These are phyloP conservation scores for Podila verticillata DNA, from an alignment of 192 early-diverging fungal species.

Conservation along the genomic window DNA sequence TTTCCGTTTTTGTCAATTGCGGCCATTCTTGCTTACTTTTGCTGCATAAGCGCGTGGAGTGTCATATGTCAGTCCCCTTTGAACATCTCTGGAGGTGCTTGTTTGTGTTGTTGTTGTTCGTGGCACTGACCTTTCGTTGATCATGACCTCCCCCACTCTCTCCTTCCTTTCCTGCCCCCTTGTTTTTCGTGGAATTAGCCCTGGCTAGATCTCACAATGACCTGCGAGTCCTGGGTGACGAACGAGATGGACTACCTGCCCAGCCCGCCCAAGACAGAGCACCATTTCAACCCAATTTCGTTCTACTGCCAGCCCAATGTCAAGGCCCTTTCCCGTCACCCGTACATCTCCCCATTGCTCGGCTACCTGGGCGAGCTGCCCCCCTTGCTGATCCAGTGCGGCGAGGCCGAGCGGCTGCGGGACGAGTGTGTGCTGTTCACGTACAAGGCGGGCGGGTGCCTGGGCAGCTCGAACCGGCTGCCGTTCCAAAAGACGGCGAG, in stretches of 20 bases:
- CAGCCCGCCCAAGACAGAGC: slow-evolving; percentile 29
- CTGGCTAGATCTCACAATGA: slow-evolving; percentile 65
- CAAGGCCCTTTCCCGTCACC: slow-evolving; percentile 49
- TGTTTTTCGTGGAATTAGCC: slow-evolving; percentile 42
- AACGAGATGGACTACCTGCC: slow-evolving; percentile 51
- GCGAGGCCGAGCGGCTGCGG: slow-evolving; percentile 55
- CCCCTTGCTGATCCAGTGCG: slow-evolving; percentile 63
- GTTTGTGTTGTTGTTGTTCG: no score
- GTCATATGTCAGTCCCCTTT: not conserved
- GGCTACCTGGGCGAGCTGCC: slow-evolving; percentile 58
- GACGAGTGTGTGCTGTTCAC: slow-evolving; percentile 56
- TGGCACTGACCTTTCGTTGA: no score
- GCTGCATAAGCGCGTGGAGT: not conserved
- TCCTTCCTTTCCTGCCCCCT: not conserved
- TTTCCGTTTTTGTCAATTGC: not conserved
- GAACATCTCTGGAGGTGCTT: no score
- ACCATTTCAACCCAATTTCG: slow-evolving; percentile 53
- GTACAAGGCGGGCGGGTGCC: slow-evolving; percentile 40
- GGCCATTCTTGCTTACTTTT: not conserved
- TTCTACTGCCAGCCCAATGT: slow-evolving; percentile 54
- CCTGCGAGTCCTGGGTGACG: slow-evolving; percentile 58
- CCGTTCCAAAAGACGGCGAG: slow-evolving; percentile 2
- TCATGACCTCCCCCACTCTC: not conserved
- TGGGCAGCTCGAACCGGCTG: slow-evolving; percentile 8
- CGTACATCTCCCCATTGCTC: slow-evolving; percentile 65